These are phyloP conservation scores for Triticum monococcum DNA, from an alignment of 176 grass and related monocot species.

Conservation along the genomic window DNA sequence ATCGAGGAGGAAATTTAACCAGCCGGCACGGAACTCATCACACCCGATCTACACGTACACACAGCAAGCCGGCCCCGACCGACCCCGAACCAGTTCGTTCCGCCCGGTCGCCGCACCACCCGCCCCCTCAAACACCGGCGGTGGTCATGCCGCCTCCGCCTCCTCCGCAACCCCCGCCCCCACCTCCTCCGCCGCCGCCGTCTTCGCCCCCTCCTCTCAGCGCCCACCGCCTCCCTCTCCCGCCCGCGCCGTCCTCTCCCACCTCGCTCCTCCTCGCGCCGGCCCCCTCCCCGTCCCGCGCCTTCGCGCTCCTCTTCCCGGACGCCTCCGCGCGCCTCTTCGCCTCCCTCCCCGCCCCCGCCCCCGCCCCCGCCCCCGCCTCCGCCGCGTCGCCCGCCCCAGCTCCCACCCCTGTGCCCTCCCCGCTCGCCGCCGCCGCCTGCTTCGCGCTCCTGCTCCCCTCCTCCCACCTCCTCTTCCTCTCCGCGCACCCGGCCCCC, in stretches of 20 bases:
- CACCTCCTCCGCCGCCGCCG: constrained; percentile 12
- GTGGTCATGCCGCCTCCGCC: constrained; percentile 50
- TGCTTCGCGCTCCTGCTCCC: constrained; percentile 52
- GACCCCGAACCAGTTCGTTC: neutral
- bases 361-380: neutral
- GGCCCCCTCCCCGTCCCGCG: constrained; percentile 25
- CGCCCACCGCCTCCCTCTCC: constrained; percentile 37
- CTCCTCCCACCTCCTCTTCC: constrained; percentile 49
- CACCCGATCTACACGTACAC: constrained; percentile 10
- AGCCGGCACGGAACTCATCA: neutral
- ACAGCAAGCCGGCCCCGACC: neutral
- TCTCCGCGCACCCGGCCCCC: constrained; percentile 56
- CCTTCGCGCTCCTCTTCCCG: constrained; percentile 45
- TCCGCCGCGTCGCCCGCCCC: constrained; percentile 21
- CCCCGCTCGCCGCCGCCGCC: constrained; percentile 61
- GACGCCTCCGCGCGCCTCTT: constrained; percentile 41
- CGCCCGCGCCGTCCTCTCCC: constrained; percentile 21
- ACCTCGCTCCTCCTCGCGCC: constrained; percentile 36
- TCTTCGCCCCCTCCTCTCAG: constrained; percentile 30
- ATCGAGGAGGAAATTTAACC: neutral
- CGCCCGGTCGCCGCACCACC: constrained; percentile 32
- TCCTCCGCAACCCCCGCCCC: constrained; percentile 18
- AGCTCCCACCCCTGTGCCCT: constrained; percentile 40
- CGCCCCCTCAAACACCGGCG: constrained; percentile 42
- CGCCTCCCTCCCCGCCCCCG: constrained; percentile 6